Percentiles rank a stretch among this genome's conserved stretches.
Conservation (phyloP, 176 grass and related monocot genomes). For the Juncus effusus region DNA sequence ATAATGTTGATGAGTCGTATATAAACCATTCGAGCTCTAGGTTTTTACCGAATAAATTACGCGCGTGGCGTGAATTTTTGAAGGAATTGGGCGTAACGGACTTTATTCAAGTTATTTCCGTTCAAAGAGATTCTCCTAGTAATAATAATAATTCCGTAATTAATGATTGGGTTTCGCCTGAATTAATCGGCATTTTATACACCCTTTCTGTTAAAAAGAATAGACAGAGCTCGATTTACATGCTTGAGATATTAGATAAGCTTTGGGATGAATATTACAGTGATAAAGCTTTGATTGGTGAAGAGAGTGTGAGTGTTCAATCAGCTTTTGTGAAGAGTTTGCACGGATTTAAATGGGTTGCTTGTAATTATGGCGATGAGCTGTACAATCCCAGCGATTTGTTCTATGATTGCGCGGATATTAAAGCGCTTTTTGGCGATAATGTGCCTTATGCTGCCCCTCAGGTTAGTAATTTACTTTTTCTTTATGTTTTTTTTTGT, state of each 20-base stretch:
- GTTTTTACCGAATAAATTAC: slow-evolving; percentile 34
- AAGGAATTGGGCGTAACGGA: slow-evolving; percentile 82
- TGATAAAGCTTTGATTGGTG: slow-evolving; percentile 39
- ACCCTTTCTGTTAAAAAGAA: slow-evolving; percentile 62
- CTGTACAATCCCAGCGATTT: slow-evolving; percentile 69
- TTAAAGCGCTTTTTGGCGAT: slow-evolving; percentile 63
- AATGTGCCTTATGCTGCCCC: slow-evolving; percentile 79
- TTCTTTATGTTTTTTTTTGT: not conserved
- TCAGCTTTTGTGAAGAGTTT: slow-evolving; percentile 82
- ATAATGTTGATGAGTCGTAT: slow-evolving; percentile 72
- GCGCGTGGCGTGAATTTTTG: slow-evolving; percentile 72
- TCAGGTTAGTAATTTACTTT: slow-evolving; percentile 47
- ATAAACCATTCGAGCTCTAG: slow-evolving; percentile 55
- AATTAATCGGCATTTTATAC: slow-evolving; percentile 61
- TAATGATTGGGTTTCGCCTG: slow-evolving; percentile 86
- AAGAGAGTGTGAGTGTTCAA: slow-evolving; percentile 37
- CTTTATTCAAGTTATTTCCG: slow-evolving; percentile 68
- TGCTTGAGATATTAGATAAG: slow-evolving; percentile 81
- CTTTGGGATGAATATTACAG: slow-evolving; percentile 89
- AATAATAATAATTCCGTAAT: slow-evolving; percentile 33
- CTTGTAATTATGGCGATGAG: slow-evolving; percentile 61
- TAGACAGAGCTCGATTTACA: slow-evolving; percentile 65
- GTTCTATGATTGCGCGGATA: slow-evolving; percentile 59
- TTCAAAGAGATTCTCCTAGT: slow-evolving; percentile 31
- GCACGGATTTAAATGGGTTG: slow-evolving; percentile 68